phyloP scores from a whole-genome alignment of 78 protist genomes.

The Diacronema lutheri region DNA sequence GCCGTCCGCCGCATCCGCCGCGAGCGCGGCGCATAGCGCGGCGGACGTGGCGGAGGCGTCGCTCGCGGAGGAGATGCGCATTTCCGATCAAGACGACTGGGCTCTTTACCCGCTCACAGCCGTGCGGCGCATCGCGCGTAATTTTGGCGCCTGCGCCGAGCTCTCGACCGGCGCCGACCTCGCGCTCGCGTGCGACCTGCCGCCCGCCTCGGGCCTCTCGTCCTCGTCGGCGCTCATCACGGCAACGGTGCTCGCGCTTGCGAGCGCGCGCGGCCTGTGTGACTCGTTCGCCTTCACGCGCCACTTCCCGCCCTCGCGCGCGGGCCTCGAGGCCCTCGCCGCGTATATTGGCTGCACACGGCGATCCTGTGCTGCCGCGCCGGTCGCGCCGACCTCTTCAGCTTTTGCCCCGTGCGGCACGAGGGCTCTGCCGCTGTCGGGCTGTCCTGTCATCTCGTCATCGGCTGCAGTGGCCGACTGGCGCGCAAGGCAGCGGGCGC shows the following conservation, averaged over 20 bases:
- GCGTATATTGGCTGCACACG: not conserved
- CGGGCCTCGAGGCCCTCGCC: not conserved
- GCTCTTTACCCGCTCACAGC: not conserved
- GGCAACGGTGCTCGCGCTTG: not conserved
- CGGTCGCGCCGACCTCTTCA: too few species aligned
- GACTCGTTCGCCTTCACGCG: not conserved
- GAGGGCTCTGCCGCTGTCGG: not conserved
- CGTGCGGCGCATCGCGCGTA: not conserved
- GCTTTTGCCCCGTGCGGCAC: too few species aligned
- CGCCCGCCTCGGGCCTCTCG: not conserved
- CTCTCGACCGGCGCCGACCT: not conserved
- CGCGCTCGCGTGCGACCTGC: constrained; percentile 12
- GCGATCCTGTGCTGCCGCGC: not conserved
- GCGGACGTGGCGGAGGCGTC: not conserved
- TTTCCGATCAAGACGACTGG: not conserved
- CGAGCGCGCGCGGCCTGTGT: too few species aligned
- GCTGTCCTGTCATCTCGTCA: not conserved
- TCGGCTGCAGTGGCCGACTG: not conserved
- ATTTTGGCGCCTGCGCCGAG: too few species aligned
- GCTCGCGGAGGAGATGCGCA: not conserved
- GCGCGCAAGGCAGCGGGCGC: not conserved
- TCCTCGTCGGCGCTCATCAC: not conserved
- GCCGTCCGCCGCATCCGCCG: too few species aligned
- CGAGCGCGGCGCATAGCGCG: not conserved
- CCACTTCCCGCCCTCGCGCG: not conserved